phyloP scores from a whole-genome alignment of 441 rosid genomes.

The Adansonia grandidieri region DNA sequence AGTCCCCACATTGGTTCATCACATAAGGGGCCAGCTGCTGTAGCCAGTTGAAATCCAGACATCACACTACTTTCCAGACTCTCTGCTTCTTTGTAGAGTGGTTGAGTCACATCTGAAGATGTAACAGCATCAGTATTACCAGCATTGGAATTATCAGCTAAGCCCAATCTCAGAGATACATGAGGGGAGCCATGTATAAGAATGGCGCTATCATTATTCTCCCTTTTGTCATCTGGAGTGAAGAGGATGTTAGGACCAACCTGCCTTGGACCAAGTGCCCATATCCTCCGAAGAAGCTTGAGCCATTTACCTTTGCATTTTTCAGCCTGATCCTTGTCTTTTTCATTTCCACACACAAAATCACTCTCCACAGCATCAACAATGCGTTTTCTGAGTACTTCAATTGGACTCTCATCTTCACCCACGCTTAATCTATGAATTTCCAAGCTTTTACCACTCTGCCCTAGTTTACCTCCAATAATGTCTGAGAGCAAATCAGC shows the following conservation, averaged over 20 bases:
- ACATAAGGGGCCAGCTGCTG: conserved; percentile 86
- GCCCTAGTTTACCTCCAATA: conserved; percentile 66
- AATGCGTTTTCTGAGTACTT: conserved; percentile 52
- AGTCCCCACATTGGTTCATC: conserved; percentile 98
- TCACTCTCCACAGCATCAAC: conserved; percentile 65
- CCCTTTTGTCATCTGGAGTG: conserved; percentile 59
- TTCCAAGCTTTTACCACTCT: conserved; percentile 47
- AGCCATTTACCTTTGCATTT: conserved; percentile 76
- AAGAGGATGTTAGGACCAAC: conserved; percentile 92
- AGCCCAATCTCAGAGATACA: conserved; percentile 74
- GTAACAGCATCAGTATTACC: conserved; percentile 29
- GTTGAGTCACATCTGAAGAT: conserved; percentile 39
- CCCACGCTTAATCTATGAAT: conserved; percentile 39
- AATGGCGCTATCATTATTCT: conserved; percentile 43
- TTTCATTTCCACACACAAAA: conserved; percentile 48
- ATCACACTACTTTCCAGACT: conserved; percentile 75
- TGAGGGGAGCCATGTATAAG: conserved; percentile 66
- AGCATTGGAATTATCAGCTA: conserved; percentile 46
- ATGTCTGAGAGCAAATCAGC: conserved; percentile 70
- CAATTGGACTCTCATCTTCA: conserved; percentile 59
- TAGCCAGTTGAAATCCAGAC: conserved; percentile 88
- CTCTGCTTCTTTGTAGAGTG: conserved; percentile 55
- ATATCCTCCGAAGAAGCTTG: conserved; percentile 67
- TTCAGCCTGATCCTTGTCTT: conserved; percentile 61
- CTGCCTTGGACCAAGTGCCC: conserved; percentile 97